Evolutionary conservation across 2,329 filamentous ascomycete species (phyloP).

Genomic region (Calonectria pseudoturangicola): DNA sequence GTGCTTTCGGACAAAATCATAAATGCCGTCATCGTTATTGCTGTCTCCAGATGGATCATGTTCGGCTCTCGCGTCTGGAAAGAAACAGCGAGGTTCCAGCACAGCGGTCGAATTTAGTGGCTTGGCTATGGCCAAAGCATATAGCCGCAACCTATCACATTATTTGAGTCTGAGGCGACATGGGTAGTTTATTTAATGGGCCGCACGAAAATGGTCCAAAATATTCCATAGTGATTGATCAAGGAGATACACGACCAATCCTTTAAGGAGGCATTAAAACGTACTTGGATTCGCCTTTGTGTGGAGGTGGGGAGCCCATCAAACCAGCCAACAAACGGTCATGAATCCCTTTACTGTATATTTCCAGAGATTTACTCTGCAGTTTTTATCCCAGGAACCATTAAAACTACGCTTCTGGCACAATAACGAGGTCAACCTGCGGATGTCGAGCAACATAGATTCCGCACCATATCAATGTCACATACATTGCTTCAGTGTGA

Average conservation of each 20-base stretch:
- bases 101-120: neutral
- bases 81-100: constrained; percentile 1
- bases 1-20: constrained; percentile 22
- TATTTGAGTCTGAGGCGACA: neutral
- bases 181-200: neutral
- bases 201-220: neutral
- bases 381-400: too few species aligned
- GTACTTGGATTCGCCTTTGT: too few species aligned
- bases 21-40: neutral
- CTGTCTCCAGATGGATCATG: neutral
- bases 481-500: neutral
- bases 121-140: neutral
- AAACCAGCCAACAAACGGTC: too few species aligned
- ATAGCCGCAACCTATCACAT: neutral
- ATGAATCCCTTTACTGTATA: too few species aligned
- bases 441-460: too few species aligned
- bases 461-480: neutral
- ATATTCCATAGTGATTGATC: too few species aligned
- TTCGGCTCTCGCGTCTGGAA: neutral
- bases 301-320: too few species aligned
- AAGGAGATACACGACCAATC: too few species aligned
- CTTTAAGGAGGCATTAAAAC: too few species aligned
- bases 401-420: too few species aligned
- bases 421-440: too few species aligned
- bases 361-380: too few species aligned